Evolutionary conservation across 495 filamentous ascomycete genomes (phyloP).

Genomic region (Neurospora cerealis): DNA sequence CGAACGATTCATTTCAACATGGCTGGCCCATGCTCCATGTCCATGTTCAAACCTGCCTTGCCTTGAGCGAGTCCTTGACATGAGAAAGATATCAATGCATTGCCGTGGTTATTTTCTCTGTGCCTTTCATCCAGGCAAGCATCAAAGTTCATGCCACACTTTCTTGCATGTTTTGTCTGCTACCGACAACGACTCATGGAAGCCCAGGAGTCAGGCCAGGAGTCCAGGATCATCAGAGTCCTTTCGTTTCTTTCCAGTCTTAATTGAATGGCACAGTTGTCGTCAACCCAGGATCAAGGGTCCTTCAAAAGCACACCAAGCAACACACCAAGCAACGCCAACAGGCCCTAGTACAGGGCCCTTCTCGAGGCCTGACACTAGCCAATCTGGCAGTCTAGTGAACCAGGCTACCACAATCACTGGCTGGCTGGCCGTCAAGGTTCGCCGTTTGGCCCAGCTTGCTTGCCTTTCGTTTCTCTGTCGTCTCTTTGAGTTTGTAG

Average conservation of each 20-base stretch:
- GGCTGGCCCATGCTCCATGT: not conserved
- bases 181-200: not conserved
- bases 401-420: not conserved
- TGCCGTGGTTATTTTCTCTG: not conserved
- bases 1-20: not conserved
- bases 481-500: not conserved
- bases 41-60: not conserved
- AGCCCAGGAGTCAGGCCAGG: not conserved
- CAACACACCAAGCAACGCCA: not conserved
- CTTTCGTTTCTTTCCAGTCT: not conserved
- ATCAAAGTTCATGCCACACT: not conserved
- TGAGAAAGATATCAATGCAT: not conserved
- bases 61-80: not conserved
- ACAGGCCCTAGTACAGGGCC: not conserved
- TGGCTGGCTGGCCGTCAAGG: not conserved
- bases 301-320: not conserved
- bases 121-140: not conserved
- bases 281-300: not conserved
- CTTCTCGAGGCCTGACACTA: not conserved
- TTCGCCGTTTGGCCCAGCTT: not conserved
- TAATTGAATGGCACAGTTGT: not conserved
- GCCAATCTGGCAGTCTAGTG: not conserved
- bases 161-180: not conserved
- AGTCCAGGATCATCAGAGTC: not conserved
- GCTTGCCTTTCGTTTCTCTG: not conserved